Conservation (phyloP, 371 early-diverging fungal species). For the Lichtheimia ramosa region DNA sequence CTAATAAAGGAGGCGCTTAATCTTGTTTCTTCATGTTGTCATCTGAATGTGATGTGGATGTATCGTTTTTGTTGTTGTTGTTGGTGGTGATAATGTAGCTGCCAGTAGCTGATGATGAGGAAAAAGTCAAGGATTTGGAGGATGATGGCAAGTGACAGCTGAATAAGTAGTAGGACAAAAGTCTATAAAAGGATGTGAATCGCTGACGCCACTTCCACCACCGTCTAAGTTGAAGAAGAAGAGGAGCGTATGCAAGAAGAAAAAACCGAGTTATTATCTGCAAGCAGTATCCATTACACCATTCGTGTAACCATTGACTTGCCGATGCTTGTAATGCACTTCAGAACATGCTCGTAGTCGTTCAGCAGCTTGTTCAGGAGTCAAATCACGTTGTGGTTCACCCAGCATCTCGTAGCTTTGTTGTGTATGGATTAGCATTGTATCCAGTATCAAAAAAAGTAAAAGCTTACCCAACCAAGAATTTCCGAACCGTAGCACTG, state of each 20-base stretch:
- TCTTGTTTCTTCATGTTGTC: too few relatives aligned
- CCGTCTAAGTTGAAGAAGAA: slow-evolving; percentile 2
- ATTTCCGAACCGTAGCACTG: slow-evolving; percentile 88
- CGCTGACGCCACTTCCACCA: slow-evolving; percentile 10
- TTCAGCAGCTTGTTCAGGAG: slow-evolving; percentile 87
- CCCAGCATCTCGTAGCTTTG: slow-evolving; percentile 88
- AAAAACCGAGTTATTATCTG: not conserved
- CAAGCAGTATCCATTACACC: not conserved
- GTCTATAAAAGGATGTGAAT: slow-evolving; percentile 3
- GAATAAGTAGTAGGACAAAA: slow-evolving; percentile 3
- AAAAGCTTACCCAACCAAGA: slow-evolving; percentile 80
- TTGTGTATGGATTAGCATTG: not conserved
- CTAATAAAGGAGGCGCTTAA: too few relatives aligned
- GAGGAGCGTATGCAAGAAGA: not conserved
- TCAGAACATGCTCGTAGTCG: slow-evolving; percentile 57
- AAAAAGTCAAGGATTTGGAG: not conserved
- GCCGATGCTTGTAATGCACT: slow-evolving; percentile 61
- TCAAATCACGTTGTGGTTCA: slow-evolving; percentile 93
- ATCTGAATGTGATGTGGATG: not conserved
- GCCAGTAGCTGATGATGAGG: not conserved
- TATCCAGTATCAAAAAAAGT: too few relatives aligned
- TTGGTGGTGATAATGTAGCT: not conserved
- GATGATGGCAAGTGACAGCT: not conserved
- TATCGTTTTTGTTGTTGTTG: not conserved
- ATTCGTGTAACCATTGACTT: slow-evolving; percentile 12